Evolutionary conservation across 331 rosid genomes (phyloP).

Genomic region (Quercus lobata): DNA sequence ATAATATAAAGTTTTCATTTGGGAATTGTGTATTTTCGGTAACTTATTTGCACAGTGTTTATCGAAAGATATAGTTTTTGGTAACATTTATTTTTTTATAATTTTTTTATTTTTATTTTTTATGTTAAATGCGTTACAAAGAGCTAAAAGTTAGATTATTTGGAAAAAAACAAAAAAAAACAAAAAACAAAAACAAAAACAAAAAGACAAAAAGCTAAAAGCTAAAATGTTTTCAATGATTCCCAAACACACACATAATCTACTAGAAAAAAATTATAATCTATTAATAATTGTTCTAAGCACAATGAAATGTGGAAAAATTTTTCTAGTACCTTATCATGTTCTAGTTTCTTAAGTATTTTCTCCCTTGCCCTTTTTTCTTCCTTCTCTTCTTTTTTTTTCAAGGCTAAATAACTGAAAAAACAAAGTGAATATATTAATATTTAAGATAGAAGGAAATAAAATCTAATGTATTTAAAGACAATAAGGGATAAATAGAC

Average conservation of each 20-base stretch:
- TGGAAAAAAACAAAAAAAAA: accelerated
- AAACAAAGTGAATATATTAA: neutral
- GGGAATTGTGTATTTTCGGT: too few relatives aligned
- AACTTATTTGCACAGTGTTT: too few relatives aligned
- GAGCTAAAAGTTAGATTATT: too few relatives aligned
- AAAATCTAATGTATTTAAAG: neutral
- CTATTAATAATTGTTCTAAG: neutral
- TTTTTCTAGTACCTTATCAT: slow-evolving; percentile 67
- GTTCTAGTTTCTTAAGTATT: slow-evolving; percentile 56
- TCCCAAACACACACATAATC: neutral
- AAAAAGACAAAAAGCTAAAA: too few relatives aligned
- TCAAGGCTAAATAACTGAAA: slow-evolving; percentile 41
- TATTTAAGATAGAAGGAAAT: slow-evolving; percentile 1
- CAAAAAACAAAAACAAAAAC: too few relatives aligned
- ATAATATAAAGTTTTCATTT: too few relatives aligned
- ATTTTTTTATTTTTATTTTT: too few relatives aligned
- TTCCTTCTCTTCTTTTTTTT: slow-evolving; percentile 62
- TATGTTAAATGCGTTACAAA: too few relatives aligned
- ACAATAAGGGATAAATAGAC: neutral
- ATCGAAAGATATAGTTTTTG: too few relatives aligned
- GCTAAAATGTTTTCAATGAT: too few relatives aligned
- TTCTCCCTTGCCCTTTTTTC: slow-evolving; percentile 66
- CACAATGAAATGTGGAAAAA: neutral
- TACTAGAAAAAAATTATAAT: neutral
- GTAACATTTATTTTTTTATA: too few relatives aligned